A percentile compares a stretch with the other conserved stretches of the same genome.
These are phyloP conservation scores for Solanum aculeatissimum DNA, from an alignment of 305 asterid species.

Conservation along the genomic window DNA sequence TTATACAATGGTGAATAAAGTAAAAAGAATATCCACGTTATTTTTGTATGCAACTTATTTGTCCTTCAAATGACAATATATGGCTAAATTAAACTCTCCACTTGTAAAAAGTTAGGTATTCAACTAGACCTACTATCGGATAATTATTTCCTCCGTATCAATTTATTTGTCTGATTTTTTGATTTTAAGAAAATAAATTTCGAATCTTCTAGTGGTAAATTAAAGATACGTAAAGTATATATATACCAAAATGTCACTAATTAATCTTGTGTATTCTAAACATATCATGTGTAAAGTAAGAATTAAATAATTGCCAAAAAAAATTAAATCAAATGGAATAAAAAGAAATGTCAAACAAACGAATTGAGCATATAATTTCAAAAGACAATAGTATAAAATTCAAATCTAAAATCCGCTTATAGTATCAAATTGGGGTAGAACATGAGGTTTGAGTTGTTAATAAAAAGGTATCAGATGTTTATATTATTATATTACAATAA, in stretches of 20 bases:
- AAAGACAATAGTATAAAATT: neutral
- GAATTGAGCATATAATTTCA: neutral
- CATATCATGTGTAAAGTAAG: neutral
- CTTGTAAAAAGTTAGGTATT: neutral
- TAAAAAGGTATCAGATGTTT: neutral
- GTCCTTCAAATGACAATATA: neutral
- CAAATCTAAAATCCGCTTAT: neutral
- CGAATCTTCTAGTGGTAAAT: too few species aligned
- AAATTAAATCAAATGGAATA: neutral
- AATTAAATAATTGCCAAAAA: neutral
- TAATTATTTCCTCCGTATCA: neutral
- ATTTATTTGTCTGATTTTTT: neutral
- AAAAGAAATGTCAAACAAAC: neutral
- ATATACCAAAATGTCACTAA: neutral
- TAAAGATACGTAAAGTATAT: too few species aligned
- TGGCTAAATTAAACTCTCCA: neutral
- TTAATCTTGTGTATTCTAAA: neutral
- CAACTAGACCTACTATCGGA: neutral
- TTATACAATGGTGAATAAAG: neutral
- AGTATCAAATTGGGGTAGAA: neutral
- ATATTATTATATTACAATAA: neutral
- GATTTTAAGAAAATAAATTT: too few species aligned
- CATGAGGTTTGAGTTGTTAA: neutral
- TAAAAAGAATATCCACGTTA: neutral
- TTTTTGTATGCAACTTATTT: neutral